Evolutionary conservation across 805 yeast species (phyloP).

Genomic region (Wickerhamomyces xylosicus): DNA sequence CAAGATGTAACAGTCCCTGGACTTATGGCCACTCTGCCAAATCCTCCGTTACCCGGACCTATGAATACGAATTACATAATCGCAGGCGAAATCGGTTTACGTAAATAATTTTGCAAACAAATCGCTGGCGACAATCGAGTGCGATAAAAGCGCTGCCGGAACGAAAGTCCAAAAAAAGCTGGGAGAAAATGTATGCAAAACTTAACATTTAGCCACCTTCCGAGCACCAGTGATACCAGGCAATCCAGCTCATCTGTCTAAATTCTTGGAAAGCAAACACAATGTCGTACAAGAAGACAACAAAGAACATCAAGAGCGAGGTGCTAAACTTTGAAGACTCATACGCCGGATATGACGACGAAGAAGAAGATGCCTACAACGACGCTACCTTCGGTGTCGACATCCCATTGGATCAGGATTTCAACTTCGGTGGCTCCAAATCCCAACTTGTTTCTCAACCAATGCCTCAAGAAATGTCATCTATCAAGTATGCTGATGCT

Average conservation of each 20-base stretch:
- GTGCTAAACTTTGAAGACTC: constrained; percentile 75
- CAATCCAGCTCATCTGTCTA: not conserved
- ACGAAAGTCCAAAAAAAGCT: no score
- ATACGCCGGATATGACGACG: constrained; percentile 63
- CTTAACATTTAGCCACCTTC: no score
- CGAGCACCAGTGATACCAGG: no score
- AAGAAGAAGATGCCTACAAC: constrained; percentile 70
- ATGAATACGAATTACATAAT: no score
- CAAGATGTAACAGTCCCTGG: no score
- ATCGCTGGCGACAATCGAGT: no score
- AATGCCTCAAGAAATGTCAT: constrained; percentile 16
- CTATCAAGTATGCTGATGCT: constrained; percentile 32
- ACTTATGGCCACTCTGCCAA: no score
- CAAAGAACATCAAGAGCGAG: constrained; percentile 6
- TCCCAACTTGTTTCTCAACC: constrained; percentile 2
- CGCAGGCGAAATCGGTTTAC: no score
- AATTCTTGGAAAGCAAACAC: not conserved
- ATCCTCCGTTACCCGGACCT: no score
- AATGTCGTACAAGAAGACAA: constrained; percentile 10
- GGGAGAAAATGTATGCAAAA: no score
- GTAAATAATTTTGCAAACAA: no score
- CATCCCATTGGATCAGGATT: constrained; percentile 46
- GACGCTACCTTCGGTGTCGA: constrained; percentile 69
- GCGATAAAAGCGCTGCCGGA: no score
- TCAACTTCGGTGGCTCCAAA: constrained; percentile 41